Evolutionary conservation across 345 rosid species (phyloP).

Genomic region (Camelina sativa): DNA sequence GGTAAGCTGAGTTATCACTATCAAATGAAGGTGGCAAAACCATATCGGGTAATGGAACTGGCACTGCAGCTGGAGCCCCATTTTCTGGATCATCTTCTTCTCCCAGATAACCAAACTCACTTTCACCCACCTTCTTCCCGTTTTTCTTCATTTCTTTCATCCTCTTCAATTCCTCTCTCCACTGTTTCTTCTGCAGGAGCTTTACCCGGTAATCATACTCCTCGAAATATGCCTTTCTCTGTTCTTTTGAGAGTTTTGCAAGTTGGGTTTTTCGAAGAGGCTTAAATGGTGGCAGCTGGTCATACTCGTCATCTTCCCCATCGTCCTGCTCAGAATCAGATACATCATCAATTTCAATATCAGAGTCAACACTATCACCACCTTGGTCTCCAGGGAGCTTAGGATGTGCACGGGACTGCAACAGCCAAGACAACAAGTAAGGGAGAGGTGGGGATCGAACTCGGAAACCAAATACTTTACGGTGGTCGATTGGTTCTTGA

Average conservation of each 20-base stretch:
- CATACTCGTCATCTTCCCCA: conserved; percentile 80
- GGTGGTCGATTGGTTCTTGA: conserved; percentile 78
- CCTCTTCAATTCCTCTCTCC: conserved; percentile 84
- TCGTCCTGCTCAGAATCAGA: conserved; percentile 86
- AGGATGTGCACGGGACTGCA: conserved; percentile 93
- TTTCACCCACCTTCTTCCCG: conserved; percentile 61
- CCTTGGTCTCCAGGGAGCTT: conserved; percentile 81
- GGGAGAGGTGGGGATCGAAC: conserved; percentile 92
- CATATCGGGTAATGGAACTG: conserved; percentile 92
- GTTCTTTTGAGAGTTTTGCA: conserved; percentile 80
- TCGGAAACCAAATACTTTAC: conserved; percentile 89
- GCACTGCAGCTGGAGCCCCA: conserved; percentile 81
- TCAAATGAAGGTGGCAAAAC: conserved; percentile 90
- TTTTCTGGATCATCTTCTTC: conserved; percentile 78
- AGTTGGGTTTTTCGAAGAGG: conserved; percentile 81
- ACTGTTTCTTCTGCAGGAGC: conserved; percentile 89
- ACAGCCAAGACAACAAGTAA: conserved; percentile 85
- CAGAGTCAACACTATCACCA: conserved; percentile 79
- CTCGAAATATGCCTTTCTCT: conserved; percentile 80
- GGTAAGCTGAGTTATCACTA: conserved; percentile 78
- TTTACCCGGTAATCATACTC: conserved; percentile 97
- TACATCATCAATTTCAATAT: conserved; percentile 74
- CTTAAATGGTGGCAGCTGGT: conserved; percentile 92
- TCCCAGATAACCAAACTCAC: conserved; percentile 56
- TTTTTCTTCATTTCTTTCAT: conserved; percentile 83